Base-by-base conservation (phyloP, 441 rosid genomes). In the Bruguiera hainesii region DNA sequence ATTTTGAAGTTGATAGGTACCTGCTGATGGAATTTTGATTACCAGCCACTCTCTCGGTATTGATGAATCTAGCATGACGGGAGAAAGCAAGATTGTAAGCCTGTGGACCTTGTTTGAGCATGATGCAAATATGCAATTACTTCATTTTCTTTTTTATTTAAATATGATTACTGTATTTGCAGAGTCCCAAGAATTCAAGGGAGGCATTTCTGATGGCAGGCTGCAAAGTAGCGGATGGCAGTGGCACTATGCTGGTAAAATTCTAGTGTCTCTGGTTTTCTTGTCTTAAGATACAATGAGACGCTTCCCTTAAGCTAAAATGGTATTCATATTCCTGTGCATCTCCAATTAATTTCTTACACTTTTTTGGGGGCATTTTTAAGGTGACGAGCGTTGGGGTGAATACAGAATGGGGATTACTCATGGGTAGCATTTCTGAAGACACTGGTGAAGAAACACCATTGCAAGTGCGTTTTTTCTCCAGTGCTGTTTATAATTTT, bases 51-150 rank as follows among this genome's bases (percentile, higher is more conserved):
- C 99, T 46, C 85, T 94, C 68, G 82, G 94, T 5, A 78, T 91
- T 71, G 99, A 94, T 71, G 99, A 94, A 84, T 94, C 99, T 46
- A 94, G 99, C 89, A 94, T 94, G 99, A 94, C 99, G 8, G 99
- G 99, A 70, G 99, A 94, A 81, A 96, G 99, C 87, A 89, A 92
- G 80, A 87, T 87, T 67, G 99, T 92, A 81, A 76, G 79, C 33
- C 19, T 67, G 62, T 50, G 18, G 58, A 52, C 46, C 39, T 56
- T 68, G n/a, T 42, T 64, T 62, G 21, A 29, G 10, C 61, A 31
- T 64, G 26, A 31, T 56, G 62, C 46, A 20, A 65, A 1, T 33
- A 8, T 56, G 60, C 63, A 26, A 57, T 69, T 39, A 20, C 37
- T 59, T 65, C 35, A 20, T 15, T 7, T n/a, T 52, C 25, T 50